Evolutionary conservation across 352 stramenopile species (phyloP), one percentile per base, ranked within the genome.

Genomic region (Phytophthora constricta): DNA sequence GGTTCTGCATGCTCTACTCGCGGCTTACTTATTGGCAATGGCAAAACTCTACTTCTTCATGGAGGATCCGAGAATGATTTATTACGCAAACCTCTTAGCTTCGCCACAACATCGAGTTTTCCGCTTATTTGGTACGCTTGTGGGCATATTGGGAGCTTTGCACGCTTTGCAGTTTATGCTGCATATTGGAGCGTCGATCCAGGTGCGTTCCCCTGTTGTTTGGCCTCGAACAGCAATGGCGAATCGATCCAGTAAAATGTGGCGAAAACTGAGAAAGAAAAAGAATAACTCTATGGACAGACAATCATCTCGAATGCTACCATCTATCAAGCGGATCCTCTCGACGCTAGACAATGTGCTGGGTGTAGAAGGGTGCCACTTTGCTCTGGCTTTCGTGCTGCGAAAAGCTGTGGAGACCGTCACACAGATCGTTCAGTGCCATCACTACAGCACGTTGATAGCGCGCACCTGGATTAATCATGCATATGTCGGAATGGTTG

Each of bases 41-140:
- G 34, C 34, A 5, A 14, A 53, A 0, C 33, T 74, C 2, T 63
- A 79, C 41, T 65, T 58, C 45, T 63, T 70, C 45, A 56, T 79
- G 22, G 57, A 66, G 20, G 31, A 65, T 2, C 73, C 65, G 14
- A 68, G 57, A 34, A 74, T 81, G 65, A 51, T 25, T 28, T 81
- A 79, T 56, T 81, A 79, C 59, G 59, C 67, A 2, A 27, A 64
- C 3, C 34, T 81, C n/a, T 60, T 77, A 2, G 39, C 48, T 0
- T 53, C 73, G 9, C 45, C 22, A n/a, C 26, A 31, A 5, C 8
- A 43, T 4, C n/a, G 41, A 2, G 47, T 45, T 27, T 74, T 74
- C 64, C 46, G 62, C 23, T 5, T 22, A 16, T 57, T 70, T 8
- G 58, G 64, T 0, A 43, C 45, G 5, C 28, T 58, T n/a, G 67